A percentile compares a stretch with the other conserved stretches of the same genome.
Conservation (phyloP, 306 rosid species). For the Cyamopsis tetragonoloba region DNA sequence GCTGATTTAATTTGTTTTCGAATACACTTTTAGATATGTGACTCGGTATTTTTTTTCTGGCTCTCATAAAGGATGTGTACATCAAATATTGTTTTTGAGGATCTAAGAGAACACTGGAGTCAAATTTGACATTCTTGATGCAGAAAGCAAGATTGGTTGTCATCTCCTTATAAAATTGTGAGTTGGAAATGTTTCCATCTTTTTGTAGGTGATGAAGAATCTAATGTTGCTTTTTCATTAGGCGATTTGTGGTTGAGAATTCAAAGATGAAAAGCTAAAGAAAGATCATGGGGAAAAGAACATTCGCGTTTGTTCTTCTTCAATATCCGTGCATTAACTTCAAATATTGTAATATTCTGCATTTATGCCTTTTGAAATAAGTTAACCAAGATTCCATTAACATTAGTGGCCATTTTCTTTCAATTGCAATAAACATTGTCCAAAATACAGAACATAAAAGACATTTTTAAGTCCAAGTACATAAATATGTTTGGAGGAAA, state of each 20-base stretch:
- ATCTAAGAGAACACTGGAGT: no score
- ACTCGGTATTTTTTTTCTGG: no score
- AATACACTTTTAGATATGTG: no score
- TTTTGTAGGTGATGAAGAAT: background rate
- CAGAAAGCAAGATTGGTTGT: background rate
- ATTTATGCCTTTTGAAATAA: background rate
- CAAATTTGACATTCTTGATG: background rate
- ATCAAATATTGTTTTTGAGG: no score
- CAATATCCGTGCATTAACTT: background rate
- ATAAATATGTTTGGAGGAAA: no score
- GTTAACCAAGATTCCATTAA: background rate
- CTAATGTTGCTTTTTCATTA: background rate
- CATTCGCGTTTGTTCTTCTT: background rate
- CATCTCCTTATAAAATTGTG: background rate
- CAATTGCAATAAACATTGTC: background rate
- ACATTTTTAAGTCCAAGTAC: background rate
- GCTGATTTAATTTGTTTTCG: no score
- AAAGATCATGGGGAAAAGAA: constrained; percentile 16
- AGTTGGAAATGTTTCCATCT: background rate
- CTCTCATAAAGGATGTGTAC: no score
- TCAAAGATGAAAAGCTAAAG: background rate
- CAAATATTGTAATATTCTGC: background rate
- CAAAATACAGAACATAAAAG: background rate
- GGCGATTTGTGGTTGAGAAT: background rate
- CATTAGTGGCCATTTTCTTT: background rate